Percentiles rank a stretch among this genome's conserved stretches.
These are phyloP conservation scores for Coemansia brasiliensis DNA, from an alignment of 192 early-diverging fungal genomes.

Conservation along the genomic window DNA sequence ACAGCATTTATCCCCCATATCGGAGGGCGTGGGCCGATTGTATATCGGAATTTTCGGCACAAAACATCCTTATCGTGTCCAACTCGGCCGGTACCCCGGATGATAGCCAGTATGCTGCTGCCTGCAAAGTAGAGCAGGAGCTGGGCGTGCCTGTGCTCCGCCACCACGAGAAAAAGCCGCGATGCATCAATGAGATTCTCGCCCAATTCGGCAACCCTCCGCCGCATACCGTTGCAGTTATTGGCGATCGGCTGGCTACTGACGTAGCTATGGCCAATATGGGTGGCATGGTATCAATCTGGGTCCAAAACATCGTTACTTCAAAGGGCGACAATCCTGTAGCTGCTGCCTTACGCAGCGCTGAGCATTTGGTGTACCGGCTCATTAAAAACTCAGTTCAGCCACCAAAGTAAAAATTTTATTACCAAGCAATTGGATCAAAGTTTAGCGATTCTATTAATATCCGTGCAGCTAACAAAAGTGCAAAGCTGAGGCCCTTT, in stretches of 20 bases:
- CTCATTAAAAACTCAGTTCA: background rate
- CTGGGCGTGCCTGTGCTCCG: slow-evolving; percentile 62
- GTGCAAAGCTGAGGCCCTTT: background rate
- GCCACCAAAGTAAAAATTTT: too few relatives aligned
- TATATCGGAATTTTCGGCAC: slow-evolving; percentile 59
- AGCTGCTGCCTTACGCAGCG: slow-evolving; percentile 48
- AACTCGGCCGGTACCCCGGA: slow-evolving; percentile 89
- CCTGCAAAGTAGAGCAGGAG: slow-evolving; percentile 30
- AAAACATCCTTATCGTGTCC: slow-evolving; percentile 79
- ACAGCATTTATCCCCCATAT: slow-evolving; percentile 70
- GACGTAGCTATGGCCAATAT: slow-evolving; percentile 85
- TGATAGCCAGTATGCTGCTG: slow-evolving; percentile 58
- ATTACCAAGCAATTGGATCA: too few relatives aligned
- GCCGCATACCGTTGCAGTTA: slow-evolving; percentile 64
- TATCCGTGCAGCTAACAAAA: too few relatives aligned
- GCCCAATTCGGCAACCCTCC: background rate
- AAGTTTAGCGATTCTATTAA: too few relatives aligned
- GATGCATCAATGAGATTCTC: slow-evolving; percentile 64
- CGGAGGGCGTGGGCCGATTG: slow-evolving; percentile 67
- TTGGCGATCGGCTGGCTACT: slow-evolving; percentile 86
- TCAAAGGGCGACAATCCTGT: slow-evolving; percentile 74
- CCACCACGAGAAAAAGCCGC: slow-evolving; percentile 69
- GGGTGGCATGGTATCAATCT: slow-evolving; percentile 69
- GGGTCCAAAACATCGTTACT: slow-evolving; percentile 68
- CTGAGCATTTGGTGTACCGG: slow-evolving; percentile 29